Base-by-base conservation (phyloP, 1,284 basidiomycete species). In the Anthracocystis walkeri region DNA sequence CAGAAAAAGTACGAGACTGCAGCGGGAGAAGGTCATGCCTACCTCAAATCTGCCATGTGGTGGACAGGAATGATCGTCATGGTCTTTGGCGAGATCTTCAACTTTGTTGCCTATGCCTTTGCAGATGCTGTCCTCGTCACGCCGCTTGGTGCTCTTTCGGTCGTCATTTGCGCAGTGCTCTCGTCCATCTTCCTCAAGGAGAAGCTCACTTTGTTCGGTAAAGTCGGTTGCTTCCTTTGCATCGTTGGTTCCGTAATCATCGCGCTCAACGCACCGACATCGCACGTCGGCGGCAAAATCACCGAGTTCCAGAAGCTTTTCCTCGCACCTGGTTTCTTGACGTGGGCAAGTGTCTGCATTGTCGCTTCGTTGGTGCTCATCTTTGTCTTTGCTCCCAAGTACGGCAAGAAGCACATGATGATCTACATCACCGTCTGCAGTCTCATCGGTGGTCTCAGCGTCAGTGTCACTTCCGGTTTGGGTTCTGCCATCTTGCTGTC, bases 101-200 rank as follows among this genome's bases (percentile, higher is more conserved):
- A 66, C 61, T 77, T 79, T 67, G 62, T 86, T 90, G 93, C 92
- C 45, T 95, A 95, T 83, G 92, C 93, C 10, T 95, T 95, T 82
- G 91, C 94, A 25, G 92, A 94, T 84, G 93, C 93, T 20, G 90
- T 95, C 74, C 90, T 95, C 57, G 93, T 93, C 89, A 96, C 94
- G n/a, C 95, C 96, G 1, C 90, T 99, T 79, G 96, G 96, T 49
- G 95, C 95, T 4, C 90, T 99, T 60, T 95, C 94, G 18, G 97
- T 99, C 76, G 95, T 99, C 80, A 89, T 98, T 75, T 96, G 92
- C 80, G 96, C 96, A 40, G 92, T 97, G 29, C 88, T 98, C 21
- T 96, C 95, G 11, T 94, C 94, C 48, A 89, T 97, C 80, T 92
- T 98, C 87, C 90, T 98, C 80, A 92, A 96, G 57, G 97, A 99